Evolutionary conservation across 2,329 filamentous ascomycete genomes (phyloP).

Genomic region (Pseudogymnoascus sp.): DNA sequence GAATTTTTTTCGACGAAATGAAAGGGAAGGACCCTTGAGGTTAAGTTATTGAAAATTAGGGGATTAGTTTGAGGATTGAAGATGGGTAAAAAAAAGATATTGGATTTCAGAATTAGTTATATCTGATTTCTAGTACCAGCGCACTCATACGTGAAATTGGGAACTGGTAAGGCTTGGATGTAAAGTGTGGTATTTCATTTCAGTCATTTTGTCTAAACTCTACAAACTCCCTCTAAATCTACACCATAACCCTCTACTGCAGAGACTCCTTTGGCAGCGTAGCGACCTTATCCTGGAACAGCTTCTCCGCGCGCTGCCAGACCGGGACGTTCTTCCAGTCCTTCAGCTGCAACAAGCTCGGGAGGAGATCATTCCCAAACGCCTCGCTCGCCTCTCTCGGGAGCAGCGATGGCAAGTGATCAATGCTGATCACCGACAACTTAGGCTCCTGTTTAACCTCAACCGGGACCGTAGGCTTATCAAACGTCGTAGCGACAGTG

Average conservation of each 20-base stretch:
- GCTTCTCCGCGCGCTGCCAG: slow-evolving; percentile 77
- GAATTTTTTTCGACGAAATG: background rate
- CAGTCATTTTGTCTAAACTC: slow-evolving; percentile 2
- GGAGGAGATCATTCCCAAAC: slow-evolving; percentile 71
- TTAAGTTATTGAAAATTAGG: background rate
- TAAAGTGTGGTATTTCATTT: slow-evolving; percentile 1
- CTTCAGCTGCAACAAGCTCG: slow-evolving; percentile 68
- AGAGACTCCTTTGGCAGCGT: slow-evolving; percentile 45
- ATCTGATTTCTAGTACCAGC: background rate
- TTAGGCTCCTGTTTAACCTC: slow-evolving; percentile 43
- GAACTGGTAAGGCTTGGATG: background rate
- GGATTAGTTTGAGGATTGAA: background rate
- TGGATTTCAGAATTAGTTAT: background rate
- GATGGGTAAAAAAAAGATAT: background rate
- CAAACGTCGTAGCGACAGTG: slow-evolving; percentile 75
- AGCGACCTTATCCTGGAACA: slow-evolving; percentile 75
- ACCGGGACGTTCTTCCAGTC: slow-evolving; percentile 63
- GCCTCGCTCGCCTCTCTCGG: slow-evolving; percentile 81
- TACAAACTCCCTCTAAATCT: background rate
- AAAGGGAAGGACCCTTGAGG: background rate
- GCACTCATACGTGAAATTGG: background rate
- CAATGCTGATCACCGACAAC: slow-evolving; percentile 78
- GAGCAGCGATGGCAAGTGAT: slow-evolving; percentile 75
- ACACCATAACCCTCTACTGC: background rate
- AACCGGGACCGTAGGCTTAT: slow-evolving; percentile 75